Conservation (phyloP, 2,329 filamentous ascomycete genomes). For the Apiospora marii region DNA sequence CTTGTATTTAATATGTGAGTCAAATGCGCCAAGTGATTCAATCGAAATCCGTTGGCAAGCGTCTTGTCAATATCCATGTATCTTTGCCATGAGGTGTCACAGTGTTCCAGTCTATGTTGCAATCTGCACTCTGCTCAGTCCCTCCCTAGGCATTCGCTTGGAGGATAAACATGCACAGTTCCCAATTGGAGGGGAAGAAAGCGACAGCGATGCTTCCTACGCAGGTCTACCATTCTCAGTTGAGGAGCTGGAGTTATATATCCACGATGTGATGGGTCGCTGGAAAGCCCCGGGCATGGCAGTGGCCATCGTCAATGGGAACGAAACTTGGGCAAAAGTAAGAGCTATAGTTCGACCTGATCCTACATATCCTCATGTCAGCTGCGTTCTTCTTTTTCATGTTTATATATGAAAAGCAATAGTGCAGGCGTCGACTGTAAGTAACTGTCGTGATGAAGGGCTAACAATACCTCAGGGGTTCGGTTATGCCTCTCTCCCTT, state of each 20-base stretch:
- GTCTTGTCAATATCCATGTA: background rate
- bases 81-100: background rate
- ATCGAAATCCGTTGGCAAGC: background rate
- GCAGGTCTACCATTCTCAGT: background rate
- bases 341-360: constrained; percentile 6
- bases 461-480: constrained; percentile 44
- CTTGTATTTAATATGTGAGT: background rate
- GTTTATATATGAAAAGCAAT: background rate
- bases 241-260: constrained; percentile 25
- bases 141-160: background rate
- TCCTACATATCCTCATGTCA: background rate
- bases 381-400: background rate
- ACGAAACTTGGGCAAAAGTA: constrained; percentile 46
- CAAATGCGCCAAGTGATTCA: background rate
- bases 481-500: constrained; percentile 45
- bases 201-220: background rate
- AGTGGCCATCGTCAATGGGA: constrained; percentile 49
- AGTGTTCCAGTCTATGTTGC: background rate
- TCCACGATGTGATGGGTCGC: constrained; percentile 42
- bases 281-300: constrained; percentile 52
- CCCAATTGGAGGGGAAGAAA: background rate
- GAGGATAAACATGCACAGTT: background rate
- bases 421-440: too few species aligned
- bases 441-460: too few species aligned
- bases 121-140: background rate